Evolutionary conservation across 495 filamentous ascomycete genomes (phyloP), one percentile per base, ranked within the genome.

Genomic region (Entonaema liquescens): DNA sequence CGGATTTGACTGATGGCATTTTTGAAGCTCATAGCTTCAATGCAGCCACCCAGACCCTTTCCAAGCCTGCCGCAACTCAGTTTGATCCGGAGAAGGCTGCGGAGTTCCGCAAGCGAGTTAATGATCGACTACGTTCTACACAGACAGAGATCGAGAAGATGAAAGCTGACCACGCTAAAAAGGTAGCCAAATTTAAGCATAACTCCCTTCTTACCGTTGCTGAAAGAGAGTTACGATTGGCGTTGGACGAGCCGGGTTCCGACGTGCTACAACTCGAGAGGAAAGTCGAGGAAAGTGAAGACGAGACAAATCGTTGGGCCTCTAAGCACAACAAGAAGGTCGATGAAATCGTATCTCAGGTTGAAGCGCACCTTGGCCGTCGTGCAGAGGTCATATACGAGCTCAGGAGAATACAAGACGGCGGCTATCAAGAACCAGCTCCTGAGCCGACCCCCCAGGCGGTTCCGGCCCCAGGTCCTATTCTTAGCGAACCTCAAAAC

Each of bases 131-230:
- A 2, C 82, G 82, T 1, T 84, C 91, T 35, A 88, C 89, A 65
- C 87, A 89, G 40, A 88, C 87, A 5, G 94, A 97, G 77, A 92
- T 98, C 49, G 89, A 94, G 70, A 85, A 89, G 58, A 84, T 99
- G 84, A 94, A 91, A 81, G 84, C 83, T 12, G 86, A 91, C 26
- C 94, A 99, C 77, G 88, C 87, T 1, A 89, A 84, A 68, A 84
- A 88, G 26, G 87, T 97, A 81, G 85, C 88, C 11, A 92, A 90
- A 72, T 87, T 97, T 68, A 88, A 88, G 74, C 87, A 86, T 29
- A 89, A 88, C 35, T 86, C 86, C 2, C 66, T 88, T 12, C 80
- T 92, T 38, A 90, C 86, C 71, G 81, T 86, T 29, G 88, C 90
- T 0, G 93, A 95, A 71, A 81, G 81, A 53, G 83, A 85, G n/a